Base-by-base conservation (phyloP, 106 monocot species). In the Gastrodia elata region DNA sequence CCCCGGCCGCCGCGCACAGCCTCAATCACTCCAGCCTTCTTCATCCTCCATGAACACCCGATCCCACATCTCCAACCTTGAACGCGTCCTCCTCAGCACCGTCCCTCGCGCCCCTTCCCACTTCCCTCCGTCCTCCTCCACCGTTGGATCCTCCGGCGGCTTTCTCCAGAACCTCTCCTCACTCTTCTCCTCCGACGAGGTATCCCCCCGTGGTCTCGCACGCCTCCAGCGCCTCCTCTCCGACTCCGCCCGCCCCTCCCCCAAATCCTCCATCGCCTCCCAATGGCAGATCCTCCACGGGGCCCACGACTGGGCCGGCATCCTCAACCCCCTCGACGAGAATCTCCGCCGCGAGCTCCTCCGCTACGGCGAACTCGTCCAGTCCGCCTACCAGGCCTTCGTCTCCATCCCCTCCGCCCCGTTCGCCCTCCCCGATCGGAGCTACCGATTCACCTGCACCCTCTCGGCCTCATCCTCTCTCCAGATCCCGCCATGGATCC, bases 321-420 rank as follows among this genome's bases (percentile, higher is more conserved):
- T 94, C 27, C 90, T 94, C 49, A 84, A 94, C 64, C 94, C 94
- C 20, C 82, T 94, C 44, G 90, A 94, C 61, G 78, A 88, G 65
- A 84, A 90, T 73, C 88, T 94, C 48, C 94, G 94, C 16, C 84
- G 88, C 28, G 94, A 94, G 82, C 76, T 94, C 61, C 44, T 91
- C 38, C 83, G 88, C 25, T 94, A 88, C 77, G 94, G 94, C 18
- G 91, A 94, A 35, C 78, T 88, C 78, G 86, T 91, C 71, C 86
- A 88, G 71, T 74, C 81, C 10, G 90, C 93, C 16, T 94, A 94
- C 83, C 79, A 68, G 68, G 72, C 74, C 48, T 85, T 81, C 78
- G 74, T 75, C 70, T 65, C 81, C 39, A 40, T 32, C 57, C 75
- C 80, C 16, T 35, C 64, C 5, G 46, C 40, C 9, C 68, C 38